Evolutionary conservation across 148 eudicot genomes (phyloP).

Genomic region (Rhododendron ferrugineum): DNA sequence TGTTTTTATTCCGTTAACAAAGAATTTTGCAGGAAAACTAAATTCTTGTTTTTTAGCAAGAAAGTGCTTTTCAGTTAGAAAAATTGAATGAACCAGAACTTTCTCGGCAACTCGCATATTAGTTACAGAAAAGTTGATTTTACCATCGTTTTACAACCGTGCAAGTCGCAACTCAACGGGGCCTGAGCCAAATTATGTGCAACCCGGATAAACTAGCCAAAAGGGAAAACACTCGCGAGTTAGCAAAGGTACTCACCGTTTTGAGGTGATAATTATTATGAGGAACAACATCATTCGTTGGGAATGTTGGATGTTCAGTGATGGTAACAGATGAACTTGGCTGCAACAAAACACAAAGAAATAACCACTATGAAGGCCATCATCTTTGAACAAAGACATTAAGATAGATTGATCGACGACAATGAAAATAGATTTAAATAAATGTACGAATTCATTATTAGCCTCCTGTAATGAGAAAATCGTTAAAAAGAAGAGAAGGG

Average conservation of each 20-base stretch:
- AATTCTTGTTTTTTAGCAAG: too few relatives aligned
- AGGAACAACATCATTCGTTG: neutral
- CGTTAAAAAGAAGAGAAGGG: neutral
- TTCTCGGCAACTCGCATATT: too few relatives aligned
- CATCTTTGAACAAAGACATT: neutral
- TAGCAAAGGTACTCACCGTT: neutral
- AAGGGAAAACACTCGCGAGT: neutral
- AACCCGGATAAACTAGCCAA: neutral
- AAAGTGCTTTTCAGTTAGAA: too few relatives aligned
- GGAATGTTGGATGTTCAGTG: neutral
- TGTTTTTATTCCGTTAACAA: too few relatives aligned
- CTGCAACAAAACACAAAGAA: neutral
- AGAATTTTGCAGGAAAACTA: too few relatives aligned
- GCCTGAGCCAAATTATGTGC: neutral
- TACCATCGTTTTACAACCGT: too few relatives aligned
- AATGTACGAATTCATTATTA: neutral
- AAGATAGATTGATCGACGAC: neutral
- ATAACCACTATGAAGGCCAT: neutral
- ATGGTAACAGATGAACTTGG: neutral
- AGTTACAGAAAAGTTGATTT: too few relatives aligned
- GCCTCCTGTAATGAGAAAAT: neutral
- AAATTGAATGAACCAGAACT: too few relatives aligned
- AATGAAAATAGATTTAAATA: neutral
- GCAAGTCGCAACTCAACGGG: neutral
- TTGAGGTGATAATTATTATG: neutral